phyloP scores from a whole-genome alignment of 2,329 filamentous ascomycete species.

The Apiospora rasikravindrae region DNA sequence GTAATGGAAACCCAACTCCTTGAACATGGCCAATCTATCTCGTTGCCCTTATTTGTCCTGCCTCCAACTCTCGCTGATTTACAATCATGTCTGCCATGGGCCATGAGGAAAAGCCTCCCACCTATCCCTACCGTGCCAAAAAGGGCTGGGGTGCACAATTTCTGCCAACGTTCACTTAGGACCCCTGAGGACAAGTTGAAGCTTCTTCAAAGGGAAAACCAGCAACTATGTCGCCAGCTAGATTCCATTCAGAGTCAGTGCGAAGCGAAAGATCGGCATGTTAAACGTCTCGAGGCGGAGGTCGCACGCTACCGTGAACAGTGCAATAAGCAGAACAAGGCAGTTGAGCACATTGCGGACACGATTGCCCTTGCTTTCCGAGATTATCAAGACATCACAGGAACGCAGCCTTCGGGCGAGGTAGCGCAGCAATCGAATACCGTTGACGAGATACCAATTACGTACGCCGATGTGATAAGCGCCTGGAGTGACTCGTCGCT shows the following conservation, averaged over 20 bases:
- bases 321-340: background rate
- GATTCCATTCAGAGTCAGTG: background rate
- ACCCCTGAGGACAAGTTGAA: background rate
- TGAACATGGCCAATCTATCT: background rate
- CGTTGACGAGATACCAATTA: background rate
- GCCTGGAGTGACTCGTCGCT: background rate
- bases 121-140: background rate
- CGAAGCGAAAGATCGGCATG: background rate
- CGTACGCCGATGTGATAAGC: slow-evolving; percentile 4
- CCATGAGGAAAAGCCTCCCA: background rate
- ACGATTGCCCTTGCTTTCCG: slow-evolving; percentile 1
- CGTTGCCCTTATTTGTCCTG: background rate
- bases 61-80: background rate
- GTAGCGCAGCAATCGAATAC: background rate
- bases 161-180: background rate
- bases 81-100: background rate
- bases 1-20: background rate
- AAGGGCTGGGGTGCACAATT: background rate
- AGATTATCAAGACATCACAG: background rate
- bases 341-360: background rate
- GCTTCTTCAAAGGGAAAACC: background rate
- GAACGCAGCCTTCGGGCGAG: background rate
- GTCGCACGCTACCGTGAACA: background rate
- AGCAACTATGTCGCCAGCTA: background rate
- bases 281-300: background rate